phyloP scores from a whole-genome alignment of 1,139 yeast species.

The Hyphopichia pseudoburtonii region DNA sequence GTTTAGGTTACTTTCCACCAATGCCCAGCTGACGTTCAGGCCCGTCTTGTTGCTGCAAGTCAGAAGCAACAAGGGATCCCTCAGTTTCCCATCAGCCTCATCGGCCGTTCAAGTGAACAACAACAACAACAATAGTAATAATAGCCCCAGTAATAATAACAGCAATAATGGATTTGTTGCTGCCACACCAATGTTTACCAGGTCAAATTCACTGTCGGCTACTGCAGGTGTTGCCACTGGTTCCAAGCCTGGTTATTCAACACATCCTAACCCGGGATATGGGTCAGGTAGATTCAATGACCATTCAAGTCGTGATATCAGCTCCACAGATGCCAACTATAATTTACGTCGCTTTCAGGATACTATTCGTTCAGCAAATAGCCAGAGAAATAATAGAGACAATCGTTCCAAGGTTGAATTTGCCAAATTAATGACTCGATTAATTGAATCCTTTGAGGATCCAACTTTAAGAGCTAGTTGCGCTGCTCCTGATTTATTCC shows the following conservation, averaged over 20 bases:
- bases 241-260: no score
- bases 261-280: no score
- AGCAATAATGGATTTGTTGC: not conserved
- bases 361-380: constrained; percentile 22
- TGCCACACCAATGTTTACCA: constrained; percentile 7
- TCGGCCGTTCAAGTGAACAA: constrained; percentile 1
- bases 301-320: no score
- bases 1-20: constrained; percentile 42
- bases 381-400: constrained; percentile 14
- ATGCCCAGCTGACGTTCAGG: constrained; percentile 37
- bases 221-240: no score
- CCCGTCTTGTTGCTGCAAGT: constrained; percentile 43
- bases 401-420: constrained; percentile 13
- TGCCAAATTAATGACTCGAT: not conserved
- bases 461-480: constrained; percentile 17
- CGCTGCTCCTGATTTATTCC: constrained; percentile 22
- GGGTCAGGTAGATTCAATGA: no score
- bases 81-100: constrained; percentile 12
- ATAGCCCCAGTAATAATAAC: no score
- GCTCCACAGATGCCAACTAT: no score
- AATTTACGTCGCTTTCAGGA: constrained; percentile 30
- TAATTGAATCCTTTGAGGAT: constrained; percentile 1
- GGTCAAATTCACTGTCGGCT: constrained; percentile 18
- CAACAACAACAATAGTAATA: constrained; percentile 4
- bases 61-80: constrained; percentile 29